These are phyloP conservation scores for Scenedesmus sp. DNA, from an alignment of 163 green algal genomes.

Conservation along the genomic window DNA sequence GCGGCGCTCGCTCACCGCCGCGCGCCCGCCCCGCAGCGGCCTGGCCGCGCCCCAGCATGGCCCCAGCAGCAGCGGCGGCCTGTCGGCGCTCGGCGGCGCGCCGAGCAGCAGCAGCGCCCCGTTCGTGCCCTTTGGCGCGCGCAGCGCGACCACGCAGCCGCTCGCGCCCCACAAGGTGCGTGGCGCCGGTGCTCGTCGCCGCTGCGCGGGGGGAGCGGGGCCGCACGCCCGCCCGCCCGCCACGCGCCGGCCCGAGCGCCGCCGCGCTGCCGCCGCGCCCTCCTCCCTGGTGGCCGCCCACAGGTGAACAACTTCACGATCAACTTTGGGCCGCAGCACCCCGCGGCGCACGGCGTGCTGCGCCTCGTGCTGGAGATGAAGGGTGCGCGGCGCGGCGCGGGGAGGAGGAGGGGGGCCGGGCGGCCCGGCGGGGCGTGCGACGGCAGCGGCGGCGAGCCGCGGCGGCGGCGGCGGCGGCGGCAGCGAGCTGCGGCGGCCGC, in stretches of 20 bases:
- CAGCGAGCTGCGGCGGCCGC: neutral
- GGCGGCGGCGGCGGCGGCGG: neutral
- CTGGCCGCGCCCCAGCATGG: neutral
- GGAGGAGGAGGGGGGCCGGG: conserved; percentile 61
- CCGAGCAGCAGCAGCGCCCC: conserved; percentile 17
- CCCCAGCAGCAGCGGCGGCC: conserved; percentile 34
- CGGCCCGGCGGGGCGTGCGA: too few species aligned
- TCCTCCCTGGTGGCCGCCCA: neutral
- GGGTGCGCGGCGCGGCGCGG: conserved; percentile 62
- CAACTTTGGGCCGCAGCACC: conserved; percentile 92
- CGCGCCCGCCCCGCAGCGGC: conserved; percentile 31
- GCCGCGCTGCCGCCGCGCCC: neutral
- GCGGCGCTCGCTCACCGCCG: too few species aligned
- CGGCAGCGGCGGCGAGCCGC: neutral
- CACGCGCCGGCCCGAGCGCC: too few species aligned
- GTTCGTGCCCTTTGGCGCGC: conserved; percentile 31
- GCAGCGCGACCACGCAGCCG: conserved; percentile 43
- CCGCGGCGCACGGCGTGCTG: conserved; percentile 84
- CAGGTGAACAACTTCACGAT: conserved; percentile 83
- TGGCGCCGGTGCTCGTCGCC: too few species aligned
- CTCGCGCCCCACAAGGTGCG: conserved; percentile 44
- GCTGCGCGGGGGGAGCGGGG: too few species aligned
- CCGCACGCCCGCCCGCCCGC: too few species aligned
- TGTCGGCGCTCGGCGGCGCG: conserved; percentile 10
- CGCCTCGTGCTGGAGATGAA: conserved; percentile 89